Conservation (phyloP, 257 asterid species). For the Salvia rosmarinus region DNA sequence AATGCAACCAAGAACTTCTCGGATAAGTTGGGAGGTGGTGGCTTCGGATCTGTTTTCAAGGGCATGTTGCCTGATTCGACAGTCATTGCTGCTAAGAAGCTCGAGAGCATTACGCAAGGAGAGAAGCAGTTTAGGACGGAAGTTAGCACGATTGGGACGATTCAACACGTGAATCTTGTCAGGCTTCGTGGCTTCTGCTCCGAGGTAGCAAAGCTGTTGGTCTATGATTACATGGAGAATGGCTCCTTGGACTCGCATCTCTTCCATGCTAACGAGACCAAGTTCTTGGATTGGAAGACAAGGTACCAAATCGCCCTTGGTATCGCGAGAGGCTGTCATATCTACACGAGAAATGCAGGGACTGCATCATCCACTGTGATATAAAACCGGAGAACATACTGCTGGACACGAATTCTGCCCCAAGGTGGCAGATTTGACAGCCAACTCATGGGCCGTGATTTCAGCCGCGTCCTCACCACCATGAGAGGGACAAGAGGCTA, state of each 20-base stretch:
- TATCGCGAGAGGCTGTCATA: conserved; percentile 48
- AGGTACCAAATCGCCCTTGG: conserved; percentile 53
- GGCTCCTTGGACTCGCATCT: conserved; percentile 53
- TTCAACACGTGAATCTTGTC: conserved; percentile 59
- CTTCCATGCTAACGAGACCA: conserved; percentile 30
- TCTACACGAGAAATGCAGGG: conserved; percentile 59
- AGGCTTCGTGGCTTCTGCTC: conserved; percentile 53
- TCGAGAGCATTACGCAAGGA: conserved; percentile 54
- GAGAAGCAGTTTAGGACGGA: conserved; percentile 56
- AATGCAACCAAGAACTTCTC: conserved; percentile 54
- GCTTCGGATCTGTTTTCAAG: conserved; percentile 56
- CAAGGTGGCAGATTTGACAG: conserved; percentile 55
- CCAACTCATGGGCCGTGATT: conserved; percentile 53
- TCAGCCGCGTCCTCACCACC: conserved; percentile 52
- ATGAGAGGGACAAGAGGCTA: conserved; percentile 56
- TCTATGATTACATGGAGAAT: conserved; percentile 48
- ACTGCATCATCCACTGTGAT: conserved; percentile 58
- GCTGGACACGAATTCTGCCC: conserved; percentile 43
- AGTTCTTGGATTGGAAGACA: conserved; percentile 42
- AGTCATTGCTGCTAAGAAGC: conserved; percentile 53
- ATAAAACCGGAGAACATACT: conserved; percentile 55
- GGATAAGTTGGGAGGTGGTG: conserved; percentile 55
- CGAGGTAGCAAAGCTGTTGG: conserved; percentile 48
- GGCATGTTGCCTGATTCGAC: conserved; percentile 47
- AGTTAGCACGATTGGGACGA: conserved; percentile 52